Evolutionary conservation across 2,329 filamentous ascomycete genomes (phyloP).

Genomic region (Leptodontidium sp.): DNA sequence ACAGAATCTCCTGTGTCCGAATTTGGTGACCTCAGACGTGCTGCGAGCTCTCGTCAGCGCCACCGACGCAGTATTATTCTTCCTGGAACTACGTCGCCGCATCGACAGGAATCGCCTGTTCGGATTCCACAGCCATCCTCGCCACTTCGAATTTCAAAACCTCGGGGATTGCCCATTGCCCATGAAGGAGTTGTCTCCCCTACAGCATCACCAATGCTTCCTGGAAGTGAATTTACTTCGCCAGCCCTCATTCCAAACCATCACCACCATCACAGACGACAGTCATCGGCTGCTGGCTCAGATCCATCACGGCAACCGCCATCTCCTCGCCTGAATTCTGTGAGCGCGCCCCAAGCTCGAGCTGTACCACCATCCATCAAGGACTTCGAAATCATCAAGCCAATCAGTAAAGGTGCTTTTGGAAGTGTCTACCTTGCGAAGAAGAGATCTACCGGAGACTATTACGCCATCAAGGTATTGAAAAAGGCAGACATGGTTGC

Average conservation of each 20-base stretch:
- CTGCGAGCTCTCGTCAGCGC: conserved; percentile 80
- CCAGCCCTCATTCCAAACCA: conserved; percentile 72
- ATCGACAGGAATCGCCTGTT: conserved; percentile 88
- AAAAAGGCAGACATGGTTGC: conserved; percentile 99
- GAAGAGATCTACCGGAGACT: conserved; percentile 98
- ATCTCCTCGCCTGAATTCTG: conserved; percentile 82
- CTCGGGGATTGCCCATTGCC: conserved; percentile 67
- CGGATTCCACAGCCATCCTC: conserved; percentile 79
- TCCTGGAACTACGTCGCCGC: conserved; percentile 79
- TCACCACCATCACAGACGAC: conserved; percentile 78
- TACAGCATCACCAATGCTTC: conserved; percentile 87
- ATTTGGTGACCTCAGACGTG: conserved; percentile 76
- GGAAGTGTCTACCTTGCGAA: conserved; percentile 98
- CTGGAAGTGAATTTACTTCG: conserved; percentile 82
- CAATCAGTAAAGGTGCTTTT: conserved; percentile 98
- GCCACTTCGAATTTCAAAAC: conserved; percentile 85
- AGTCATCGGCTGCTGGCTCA: conserved; percentile 90
- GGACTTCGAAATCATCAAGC: conserved; percentile 99
- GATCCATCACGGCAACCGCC: conserved; percentile 70
- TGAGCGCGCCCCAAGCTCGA: conserved; percentile 81
- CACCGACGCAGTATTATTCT: conserved; percentile 89
- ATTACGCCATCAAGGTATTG: conserved; percentile 97
- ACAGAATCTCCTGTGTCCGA: conserved; percentile 94
- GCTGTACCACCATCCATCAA: conserved; percentile 96
- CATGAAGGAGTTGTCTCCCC: conserved; percentile 80